These are phyloP conservation scores for Thelonectria blattea DNA, from an alignment of 2,329 filamentous ascomycete genomes.

Conservation along the genomic window DNA sequence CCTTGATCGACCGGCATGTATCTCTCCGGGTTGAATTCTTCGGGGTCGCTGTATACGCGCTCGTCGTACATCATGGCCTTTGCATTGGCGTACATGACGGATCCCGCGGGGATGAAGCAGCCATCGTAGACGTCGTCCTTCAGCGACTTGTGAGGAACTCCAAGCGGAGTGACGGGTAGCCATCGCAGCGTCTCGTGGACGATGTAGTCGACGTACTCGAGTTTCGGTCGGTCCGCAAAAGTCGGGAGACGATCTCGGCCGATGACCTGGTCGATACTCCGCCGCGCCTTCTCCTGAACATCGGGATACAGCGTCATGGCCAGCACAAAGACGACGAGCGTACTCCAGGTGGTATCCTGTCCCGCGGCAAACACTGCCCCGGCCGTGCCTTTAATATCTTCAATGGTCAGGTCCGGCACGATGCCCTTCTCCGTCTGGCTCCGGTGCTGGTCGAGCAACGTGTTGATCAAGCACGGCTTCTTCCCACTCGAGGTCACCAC, in stretches of 20 bases:
- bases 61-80: constrained; percentile 14
- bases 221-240: constrained; percentile 43
- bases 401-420: constrained; percentile 40
- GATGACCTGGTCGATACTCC: constrained; percentile 49
- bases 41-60: constrained; percentile 7
- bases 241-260: constrained; percentile 49
- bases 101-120: constrained; percentile 17
- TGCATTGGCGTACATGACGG: constrained; percentile 19
- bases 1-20: constrained; percentile 12
- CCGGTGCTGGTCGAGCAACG: constrained; percentile 36
- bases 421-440: constrained; percentile 36
- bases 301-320: constrained; percentile 51
- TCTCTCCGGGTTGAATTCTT: constrained; percentile 16
- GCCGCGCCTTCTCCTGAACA: constrained; percentile 48
- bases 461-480: constrained; percentile 31
- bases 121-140: constrained; percentile 18
- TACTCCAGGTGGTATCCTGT: constrained; percentile 23
- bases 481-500: constrained; percentile 36
- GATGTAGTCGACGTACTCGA: constrained; percentile 18
- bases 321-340: constrained; percentile 49
- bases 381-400: constrained; percentile 19
- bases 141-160: constrained; percentile 12
- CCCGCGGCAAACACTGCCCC: constrained; percentile 22
- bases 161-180: constrained; percentile 20
- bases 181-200: constrained; percentile 19